These are phyloP conservation scores for Sclerotinia trifoliorum DNA, from an alignment of 2,329 filamentous ascomycete genomes.

Conservation along the genomic window DNA sequence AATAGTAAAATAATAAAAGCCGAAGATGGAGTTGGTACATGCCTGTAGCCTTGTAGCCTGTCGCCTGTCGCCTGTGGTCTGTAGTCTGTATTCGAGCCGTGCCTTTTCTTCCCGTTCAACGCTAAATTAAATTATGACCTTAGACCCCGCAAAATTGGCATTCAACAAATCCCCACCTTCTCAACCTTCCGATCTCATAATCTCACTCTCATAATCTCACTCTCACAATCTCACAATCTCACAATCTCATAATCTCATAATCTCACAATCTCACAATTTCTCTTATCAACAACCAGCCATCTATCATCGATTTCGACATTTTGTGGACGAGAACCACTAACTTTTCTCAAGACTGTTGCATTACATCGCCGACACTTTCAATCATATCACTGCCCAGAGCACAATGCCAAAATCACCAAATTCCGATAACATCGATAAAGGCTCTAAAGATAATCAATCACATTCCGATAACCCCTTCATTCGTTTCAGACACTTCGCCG, in stretches of 20 bases:
- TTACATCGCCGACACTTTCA: background rate
- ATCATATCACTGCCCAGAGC: background rate
- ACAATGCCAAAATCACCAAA: conserved; percentile 29
- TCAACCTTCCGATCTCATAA: background rate
- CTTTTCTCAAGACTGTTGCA: background rate
- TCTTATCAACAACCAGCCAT: background rate
- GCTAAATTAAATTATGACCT: background rate
- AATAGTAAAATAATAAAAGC: no score
- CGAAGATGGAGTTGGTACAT: no score
- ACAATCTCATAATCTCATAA: background rate
- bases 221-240: background rate
- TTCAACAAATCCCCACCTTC: background rate
- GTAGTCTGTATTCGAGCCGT: no score
- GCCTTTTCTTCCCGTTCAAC: background rate
- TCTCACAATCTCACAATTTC: background rate
- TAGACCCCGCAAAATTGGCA: conserved; percentile 5
- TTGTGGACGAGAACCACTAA: background rate
- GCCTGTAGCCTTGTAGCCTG: no score
- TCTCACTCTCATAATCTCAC: background rate
- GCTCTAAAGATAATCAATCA: background rate
- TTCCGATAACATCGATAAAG: conserved; percentile 24
- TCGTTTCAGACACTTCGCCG: conserved; percentile 37
- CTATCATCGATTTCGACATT: no score
- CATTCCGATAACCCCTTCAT: conserved; percentile 37
- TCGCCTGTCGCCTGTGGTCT: no score